Evolutionary conservation across 176 grass and related monocot species (phyloP).

Genomic region (Chloris gayana): DNA sequence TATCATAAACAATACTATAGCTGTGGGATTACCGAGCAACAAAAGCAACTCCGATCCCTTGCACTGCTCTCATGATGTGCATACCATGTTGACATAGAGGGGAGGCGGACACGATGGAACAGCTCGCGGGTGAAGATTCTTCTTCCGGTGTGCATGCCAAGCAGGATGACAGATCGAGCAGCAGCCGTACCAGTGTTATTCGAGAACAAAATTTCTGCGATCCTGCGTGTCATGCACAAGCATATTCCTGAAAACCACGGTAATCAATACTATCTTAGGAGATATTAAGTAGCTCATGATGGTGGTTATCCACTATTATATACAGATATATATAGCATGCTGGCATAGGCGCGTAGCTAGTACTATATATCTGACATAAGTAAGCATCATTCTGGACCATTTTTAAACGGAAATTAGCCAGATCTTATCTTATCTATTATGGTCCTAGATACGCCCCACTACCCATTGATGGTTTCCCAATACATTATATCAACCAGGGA

Average conservation of each 20-base stretch:
- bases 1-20: neutral
- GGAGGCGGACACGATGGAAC: neutral
- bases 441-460: neutral
- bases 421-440: neutral
- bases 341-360: no score
- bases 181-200: neutral
- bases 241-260: neutral
- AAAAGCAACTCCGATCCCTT: neutral
- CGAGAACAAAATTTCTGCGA: neutral
- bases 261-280: neutral
- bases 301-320: neutral
- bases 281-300: neutral
- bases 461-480: neutral
- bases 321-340: neutral
- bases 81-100: neutral
- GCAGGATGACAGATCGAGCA: neutral
- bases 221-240: neutral
- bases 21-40: neutral
- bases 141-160: neutral
- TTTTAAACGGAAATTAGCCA: neutral
- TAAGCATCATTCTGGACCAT: neutral
- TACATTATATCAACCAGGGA: neutral
- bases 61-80: constrained; percentile 6
- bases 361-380: no score
- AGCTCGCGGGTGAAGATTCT: neutral